Conservation (phyloP, 768 basidiomycete genomes). For the Mrakia frigida region DNA sequence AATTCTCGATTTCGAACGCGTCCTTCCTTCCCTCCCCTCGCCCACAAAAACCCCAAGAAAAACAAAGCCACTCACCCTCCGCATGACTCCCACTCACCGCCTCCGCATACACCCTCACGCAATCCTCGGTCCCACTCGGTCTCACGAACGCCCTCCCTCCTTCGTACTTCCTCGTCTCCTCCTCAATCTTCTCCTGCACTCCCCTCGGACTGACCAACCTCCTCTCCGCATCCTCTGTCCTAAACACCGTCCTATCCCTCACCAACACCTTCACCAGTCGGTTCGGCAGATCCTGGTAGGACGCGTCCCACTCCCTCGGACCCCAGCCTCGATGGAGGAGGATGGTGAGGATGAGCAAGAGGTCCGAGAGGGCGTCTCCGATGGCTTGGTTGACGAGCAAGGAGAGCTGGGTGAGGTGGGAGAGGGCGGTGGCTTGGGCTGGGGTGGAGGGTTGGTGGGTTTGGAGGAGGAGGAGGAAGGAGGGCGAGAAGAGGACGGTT, state of each 20-base stretch:
- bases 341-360: constrained; percentile 89
- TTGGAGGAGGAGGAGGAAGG: constrained; percentile 59
- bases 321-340: constrained; percentile 79
- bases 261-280: constrained; percentile 90
- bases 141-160: constrained; percentile 88
- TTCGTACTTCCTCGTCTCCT: constrained; percentile 67
- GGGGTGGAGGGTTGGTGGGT: constrained; percentile 69
- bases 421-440: constrained; percentile 72
- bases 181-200: constrained; percentile 75
- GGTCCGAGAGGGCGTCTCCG: constrained; percentile 91
- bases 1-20: background rate
- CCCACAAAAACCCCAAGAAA: background rate
- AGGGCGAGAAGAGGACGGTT: constrained; percentile 85
- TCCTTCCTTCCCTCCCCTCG: background rate
- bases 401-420: constrained; percentile 68
- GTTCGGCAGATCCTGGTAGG: constrained; percentile 91
- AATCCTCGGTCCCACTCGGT: constrained; percentile 97
- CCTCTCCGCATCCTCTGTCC: constrained; percentile 89
- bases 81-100: constrained; percentile 67
- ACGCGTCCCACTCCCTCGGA: constrained; percentile 79
- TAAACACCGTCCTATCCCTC: constrained; percentile 70
- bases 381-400: constrained; percentile 95
- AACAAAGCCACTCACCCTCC: constrained; percentile 56
- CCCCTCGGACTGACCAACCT: constrained; percentile 72
- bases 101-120: constrained; percentile 95